Evolutionary conservation across 2,329 filamentous ascomycete genomes (phyloP), one percentile per base, ranked within the genome.

Genomic region (Trichoderma semiorbis): DNA sequence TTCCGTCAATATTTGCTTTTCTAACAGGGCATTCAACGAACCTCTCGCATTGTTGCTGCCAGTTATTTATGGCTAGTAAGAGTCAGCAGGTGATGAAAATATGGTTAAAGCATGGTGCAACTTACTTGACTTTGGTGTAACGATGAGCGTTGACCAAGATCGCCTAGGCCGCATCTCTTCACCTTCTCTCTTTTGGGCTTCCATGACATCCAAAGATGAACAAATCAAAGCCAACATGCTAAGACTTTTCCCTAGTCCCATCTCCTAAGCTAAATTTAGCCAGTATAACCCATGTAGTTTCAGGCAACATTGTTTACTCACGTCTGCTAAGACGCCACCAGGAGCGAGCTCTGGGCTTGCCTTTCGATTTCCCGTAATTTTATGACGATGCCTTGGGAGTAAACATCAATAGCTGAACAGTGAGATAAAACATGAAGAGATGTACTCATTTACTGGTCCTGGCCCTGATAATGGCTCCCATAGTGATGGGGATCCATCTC

Each of bases 231-330:
- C 75, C 0, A 82, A 26, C 0, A 75, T 74, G 28, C 74, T 78
- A 2, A 81, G 72, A 0, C 79, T 79, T 65, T 82, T 81, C 0
- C 80, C 80, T 1, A 82, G 74, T 0, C 80, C 80, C 80, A 82
- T 81, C 30, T 82, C 79, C 78, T 80, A 47, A 69, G 12, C 5
- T 30, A 36, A 3, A 21, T 24, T 26, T 53, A 43, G 30, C 11
- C 12, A 12, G 5, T 11, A 0, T 39, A 1, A 39, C 7, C n/a
- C n/a, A 18, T n/a, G 8, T 36, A 26, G 0, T 28, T 30, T n/a
- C 5, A 39, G n/a, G 43, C 3, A 4, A 24, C 0, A 57, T 24
- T 55, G 26, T 58, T 55, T 30, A 28, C 63, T 55, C 18, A 50
- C 63, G 4, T 66, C 28, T 36, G 63, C 43, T 55, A 66, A 55